Base-by-base conservation (phyloP, 108 stramenopile genomes). In the Nitzschia sp. region DNA sequence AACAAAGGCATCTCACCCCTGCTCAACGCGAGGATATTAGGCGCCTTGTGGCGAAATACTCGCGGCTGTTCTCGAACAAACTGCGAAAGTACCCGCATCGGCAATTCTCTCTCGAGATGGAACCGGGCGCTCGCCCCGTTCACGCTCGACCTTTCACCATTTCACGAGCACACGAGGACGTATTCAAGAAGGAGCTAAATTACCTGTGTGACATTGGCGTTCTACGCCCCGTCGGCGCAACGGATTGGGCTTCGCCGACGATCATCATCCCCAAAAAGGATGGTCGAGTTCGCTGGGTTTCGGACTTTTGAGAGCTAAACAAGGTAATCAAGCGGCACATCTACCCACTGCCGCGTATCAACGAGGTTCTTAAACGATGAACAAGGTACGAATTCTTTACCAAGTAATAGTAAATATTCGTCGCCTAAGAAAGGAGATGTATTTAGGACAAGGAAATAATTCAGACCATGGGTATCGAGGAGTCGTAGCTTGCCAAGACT, bases 231-330 rank as follows among this genome's bases (percentile, higher is more conserved):
- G 17, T 26, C 54, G 30, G 38, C 28, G 18, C 31, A 1, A 32
- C 60, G 0, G 60, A 70, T 23, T 78, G 66, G 66, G 46, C 31
- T 17, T 42, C 48, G 1, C 79, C 79, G 6, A 46, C 75, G 1
- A 69, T 80, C 45, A 58, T 80, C 32, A 59, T 80, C 25, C 79
- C 79, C 13, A 80, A 80, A 46, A 80, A 75, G 46, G 69, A 70
- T 66, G 55, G 8, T 1, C 49, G 68, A 2, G 9, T n/a, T n/a
- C n/a, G n/a, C n/a, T n/a, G n/a, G n/a, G n/a, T n/a, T n/a, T n/a
- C n/a, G n/a, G n/a, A n/a, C n/a, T n/a, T n/a, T n/a, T n/a, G n/a
- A n/a, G n/a, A n/a, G n/a, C n/a, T n/a, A n/a, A n/a, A n/a, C n/a
- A n/a, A n/a, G n/a, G n/a, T n/a, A n/a, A n/a, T n/a, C n/a, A n/a